phyloP scores from a whole-genome alignment of 2,329 filamentous ascomycete species.

The Penicillium sp. region DNA sequence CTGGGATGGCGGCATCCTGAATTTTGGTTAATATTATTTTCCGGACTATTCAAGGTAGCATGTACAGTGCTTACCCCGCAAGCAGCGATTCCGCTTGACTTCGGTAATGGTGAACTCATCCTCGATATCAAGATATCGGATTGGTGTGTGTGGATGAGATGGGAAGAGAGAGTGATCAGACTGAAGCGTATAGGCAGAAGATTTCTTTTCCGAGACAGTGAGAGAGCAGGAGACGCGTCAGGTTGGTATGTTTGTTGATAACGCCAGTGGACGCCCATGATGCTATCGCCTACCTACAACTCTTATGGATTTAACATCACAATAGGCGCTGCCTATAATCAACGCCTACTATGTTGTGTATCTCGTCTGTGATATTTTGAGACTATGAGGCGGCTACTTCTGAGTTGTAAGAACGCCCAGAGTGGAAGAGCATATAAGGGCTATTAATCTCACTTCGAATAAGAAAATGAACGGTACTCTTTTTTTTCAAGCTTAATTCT shows the following conservation, averaged over 20 bases:
- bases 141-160: neutral
- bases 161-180: neutral
- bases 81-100: neutral
- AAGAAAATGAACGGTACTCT: neutral
- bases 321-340: neutral
- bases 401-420: neutral
- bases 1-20: neutral
- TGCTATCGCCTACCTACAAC: neutral
- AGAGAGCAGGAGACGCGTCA: neutral
- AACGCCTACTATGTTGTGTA: too few species aligned
- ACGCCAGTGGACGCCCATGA: neutral
- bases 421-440: neutral
- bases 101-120: neutral
- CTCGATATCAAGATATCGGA: neutral
- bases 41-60: neutral
- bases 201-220: neutral
- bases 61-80: neutral
- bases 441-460: neutral
- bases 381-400: too few species aligned
- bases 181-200: neutral
- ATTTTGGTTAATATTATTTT: neutral
- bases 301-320: neutral
- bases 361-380: neutral
- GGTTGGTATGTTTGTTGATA: neutral
- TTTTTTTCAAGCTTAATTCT: too few species aligned